phyloP scores from a whole-genome alignment of 257 asterid species.

The Solanum sitiens region DNA sequence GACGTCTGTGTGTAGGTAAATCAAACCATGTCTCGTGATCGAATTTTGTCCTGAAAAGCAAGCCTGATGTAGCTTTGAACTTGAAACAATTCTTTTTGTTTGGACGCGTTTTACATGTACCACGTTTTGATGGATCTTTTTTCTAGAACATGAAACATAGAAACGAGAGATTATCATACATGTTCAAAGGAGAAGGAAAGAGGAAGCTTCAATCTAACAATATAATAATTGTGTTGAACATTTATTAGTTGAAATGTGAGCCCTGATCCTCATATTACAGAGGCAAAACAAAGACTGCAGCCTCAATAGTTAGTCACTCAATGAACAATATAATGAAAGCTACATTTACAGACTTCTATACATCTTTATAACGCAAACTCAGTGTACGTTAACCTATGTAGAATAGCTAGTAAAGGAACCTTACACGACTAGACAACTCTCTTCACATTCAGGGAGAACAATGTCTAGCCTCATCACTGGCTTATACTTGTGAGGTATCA shows the following conservation, averaged over 20 bases:
- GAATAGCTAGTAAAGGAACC: neutral
- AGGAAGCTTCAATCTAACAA: neutral
- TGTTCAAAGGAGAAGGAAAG: neutral
- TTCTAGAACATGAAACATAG: neutral
- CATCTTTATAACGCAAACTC: neutral
- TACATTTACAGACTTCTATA: neutral
- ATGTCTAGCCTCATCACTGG: slow-evolving; percentile 88
- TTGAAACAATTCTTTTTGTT: neutral
- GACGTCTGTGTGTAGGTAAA: slow-evolving; percentile 22
- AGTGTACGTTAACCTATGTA: neutral
- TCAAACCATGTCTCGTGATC: slow-evolving; percentile 30
- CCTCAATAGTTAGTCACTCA: neutral
- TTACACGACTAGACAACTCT: slow-evolving; percentile 38
- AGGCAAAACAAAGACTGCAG: neutral
- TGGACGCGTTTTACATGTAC: neutral
- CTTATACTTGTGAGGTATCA: slow-evolving; percentile 52
- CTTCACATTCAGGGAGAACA: slow-evolving; percentile 50
- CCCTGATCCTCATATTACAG: neutral
- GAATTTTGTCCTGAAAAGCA: slow-evolving; percentile 5
- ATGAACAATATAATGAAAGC: neutral
- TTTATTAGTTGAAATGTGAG: too few species aligned
- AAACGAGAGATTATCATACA: neutral
- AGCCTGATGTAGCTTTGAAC: neutral
- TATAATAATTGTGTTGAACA: neutral
- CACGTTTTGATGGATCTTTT: neutral